Base-by-base conservation (phyloP, 225 moss, liverwort and hornwort species). In the Asterella californica region DNA sequence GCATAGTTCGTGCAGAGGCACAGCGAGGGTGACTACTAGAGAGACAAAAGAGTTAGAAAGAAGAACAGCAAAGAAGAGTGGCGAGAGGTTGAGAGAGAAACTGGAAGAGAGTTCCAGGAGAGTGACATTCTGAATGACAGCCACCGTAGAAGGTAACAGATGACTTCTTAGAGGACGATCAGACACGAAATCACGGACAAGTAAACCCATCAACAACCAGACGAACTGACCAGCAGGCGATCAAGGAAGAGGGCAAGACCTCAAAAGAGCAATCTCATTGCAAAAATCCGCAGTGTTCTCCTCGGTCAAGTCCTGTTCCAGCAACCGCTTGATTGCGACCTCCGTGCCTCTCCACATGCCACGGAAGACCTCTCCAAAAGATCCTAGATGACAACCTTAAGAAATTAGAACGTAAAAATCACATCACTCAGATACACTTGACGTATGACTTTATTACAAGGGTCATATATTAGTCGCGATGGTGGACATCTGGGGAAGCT, bases 291-390 rank as follows among this genome's bases (percentile, higher is more conserved):
- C 91, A 82, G 94, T 97, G 75, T 94, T 94, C 86, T 94, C 94
- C 75, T 90, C 91, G 38, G 89, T 97, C 68, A 94, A 87, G 79
- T 97, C 96, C 86, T 97, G 96, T 82, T 97, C 96, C 77, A 97
- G 93, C 92, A 97, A 92, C 82, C 94, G 87, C 79, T 97, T 97
- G 34, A 97, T 94, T 72, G 96, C 96, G 12, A 97, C 94, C 83
- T 97, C 96, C 80, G 96, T 97, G 64, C 96, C 96, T 87, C 93
- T 97, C 96, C 96, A 97, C 55, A 91, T 91, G 29, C 94, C 96
- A 29, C 93, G 93, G 88, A 97, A 97, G 33, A 97, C 90, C 85
- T 97, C 94, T 81, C 96, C 96, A 85, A 97, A 97, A 25, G 96
- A 94, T 61, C 96, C 96, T 97, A 63, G 49, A 25, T 36, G 74